phyloP scores from a whole-genome alignment of 2,329 filamentous ascomycete species.

The Tolypocladium album region DNA sequence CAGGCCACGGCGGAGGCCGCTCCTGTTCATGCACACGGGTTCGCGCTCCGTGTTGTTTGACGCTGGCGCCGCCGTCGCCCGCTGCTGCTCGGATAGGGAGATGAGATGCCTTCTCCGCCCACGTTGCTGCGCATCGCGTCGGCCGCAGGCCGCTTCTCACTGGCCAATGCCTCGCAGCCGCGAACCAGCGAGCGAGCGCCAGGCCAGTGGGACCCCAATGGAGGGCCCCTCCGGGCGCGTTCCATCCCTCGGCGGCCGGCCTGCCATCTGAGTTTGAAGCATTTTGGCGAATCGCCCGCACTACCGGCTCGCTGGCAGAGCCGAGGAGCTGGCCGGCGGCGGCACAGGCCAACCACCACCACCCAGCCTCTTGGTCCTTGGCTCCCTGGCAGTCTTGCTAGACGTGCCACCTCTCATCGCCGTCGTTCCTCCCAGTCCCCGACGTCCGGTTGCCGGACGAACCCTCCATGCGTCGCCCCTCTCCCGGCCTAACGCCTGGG shows the following conservation, averaged over 20 bases:
- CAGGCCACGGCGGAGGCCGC: neutral
- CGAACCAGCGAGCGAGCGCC: neutral
- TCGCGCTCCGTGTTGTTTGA: neutral
- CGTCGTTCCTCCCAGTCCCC: neutral
- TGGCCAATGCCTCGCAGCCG: constrained; percentile 5
- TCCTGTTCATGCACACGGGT: neutral
- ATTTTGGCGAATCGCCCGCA: constrained; percentile 3
- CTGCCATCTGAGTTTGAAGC: neutral
- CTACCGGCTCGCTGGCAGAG: neutral
- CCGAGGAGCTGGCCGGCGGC: neutral
- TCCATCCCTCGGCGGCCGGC: neutral
- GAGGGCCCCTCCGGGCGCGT: neutral
- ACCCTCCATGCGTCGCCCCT: neutral
- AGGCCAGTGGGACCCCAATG: neutral
- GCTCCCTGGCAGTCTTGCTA: neutral
- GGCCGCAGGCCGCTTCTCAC: neutral
- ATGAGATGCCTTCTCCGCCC: constrained; percentile 1
- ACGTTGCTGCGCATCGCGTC: constrained; percentile 1
- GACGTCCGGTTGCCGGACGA: constrained; percentile 5
- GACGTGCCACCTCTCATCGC: neutral
- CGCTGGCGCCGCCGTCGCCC: neutral
- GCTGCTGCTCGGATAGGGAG: neutral
- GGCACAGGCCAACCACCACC: neutral
- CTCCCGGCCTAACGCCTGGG: neutral
- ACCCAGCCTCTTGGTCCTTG: neutral